phyloP scores from a whole-genome alignment of 768 basidiomycete genomes.

The Vararia minispora region DNA sequence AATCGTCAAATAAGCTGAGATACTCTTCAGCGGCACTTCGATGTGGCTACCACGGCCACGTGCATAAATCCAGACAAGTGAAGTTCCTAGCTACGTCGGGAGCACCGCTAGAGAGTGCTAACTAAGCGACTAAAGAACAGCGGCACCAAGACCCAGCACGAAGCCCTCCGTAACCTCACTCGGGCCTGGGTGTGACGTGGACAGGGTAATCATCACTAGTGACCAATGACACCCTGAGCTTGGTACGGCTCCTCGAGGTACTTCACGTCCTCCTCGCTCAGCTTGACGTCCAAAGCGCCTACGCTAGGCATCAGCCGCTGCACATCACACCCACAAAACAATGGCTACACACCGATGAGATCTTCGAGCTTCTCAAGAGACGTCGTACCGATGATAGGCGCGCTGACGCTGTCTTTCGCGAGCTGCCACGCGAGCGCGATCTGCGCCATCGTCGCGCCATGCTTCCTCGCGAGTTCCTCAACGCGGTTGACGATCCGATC shows the following conservation, averaged over 20 bases:
- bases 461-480: slow-evolving; percentile 30
- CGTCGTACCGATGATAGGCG: slow-evolving; percentile 29
- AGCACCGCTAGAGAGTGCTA: no score
- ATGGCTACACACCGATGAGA: slow-evolving; percentile 15
- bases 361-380: slow-evolving; percentile 23
- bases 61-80: no score
- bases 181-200: no score
- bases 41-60: no score
- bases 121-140: no score
- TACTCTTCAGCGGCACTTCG: no score
- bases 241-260: slow-evolving; percentile 8
- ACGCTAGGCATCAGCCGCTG: background rate
- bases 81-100: no score
- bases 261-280: slow-evolving; percentile 2
- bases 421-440: slow-evolving; percentile 33
- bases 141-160: no score
- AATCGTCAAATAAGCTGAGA: no score
- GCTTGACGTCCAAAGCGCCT: slow-evolving; percentile 2
- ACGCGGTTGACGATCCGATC: slow-evolving; percentile 16
- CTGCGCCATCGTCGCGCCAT: slow-evolving; percentile 32
- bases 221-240: slow-evolving; percentile 9
- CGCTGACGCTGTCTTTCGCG: slow-evolving; percentile 22
- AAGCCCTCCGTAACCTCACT: no score
- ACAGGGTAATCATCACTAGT: no score
- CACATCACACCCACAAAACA: background rate